A percentile compares a stretch with the other conserved stretches of the same genome.
Conservation (phyloP, 2,329 filamentous ascomycete species). For the Penicillium griseofulvum region DNA sequence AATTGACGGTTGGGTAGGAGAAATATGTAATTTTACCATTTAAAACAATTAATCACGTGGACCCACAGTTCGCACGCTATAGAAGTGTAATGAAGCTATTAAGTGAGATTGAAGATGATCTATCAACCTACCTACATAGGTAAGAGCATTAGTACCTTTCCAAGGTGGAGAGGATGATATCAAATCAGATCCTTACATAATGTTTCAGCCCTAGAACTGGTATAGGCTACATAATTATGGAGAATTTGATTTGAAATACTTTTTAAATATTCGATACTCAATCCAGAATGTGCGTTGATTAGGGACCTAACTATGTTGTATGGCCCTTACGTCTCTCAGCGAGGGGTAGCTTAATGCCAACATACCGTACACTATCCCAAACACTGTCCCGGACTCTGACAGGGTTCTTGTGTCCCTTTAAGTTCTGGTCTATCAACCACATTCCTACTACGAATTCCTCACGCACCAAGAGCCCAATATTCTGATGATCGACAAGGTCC, state of each 20-base stretch:
- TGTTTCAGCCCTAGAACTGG: too few relatives aligned
- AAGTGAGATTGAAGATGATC: not conserved
- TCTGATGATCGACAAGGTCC: conserved; percentile 45
- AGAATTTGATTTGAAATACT: not conserved
- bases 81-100: not conserved
- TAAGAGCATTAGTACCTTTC: too few relatives aligned
- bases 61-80: not conserved
- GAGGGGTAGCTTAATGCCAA: conserved; percentile 36
- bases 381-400: conserved; percentile 46
- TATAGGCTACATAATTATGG: too few relatives aligned
- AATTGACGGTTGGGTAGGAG: not conserved
- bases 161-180: too few relatives aligned
- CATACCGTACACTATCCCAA: conserved; percentile 46
- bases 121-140: too few relatives aligned
- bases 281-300: not conserved
- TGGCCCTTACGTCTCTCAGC: not conserved
- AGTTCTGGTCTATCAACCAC: conserved; percentile 51
- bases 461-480: conserved; percentile 38
- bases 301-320: not conserved
- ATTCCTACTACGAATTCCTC: conserved; percentile 52
- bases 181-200: too few relatives aligned
- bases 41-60: not conserved
- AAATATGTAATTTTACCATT: not conserved
- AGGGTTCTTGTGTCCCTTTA: conserved; percentile 49
- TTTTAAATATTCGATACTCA: not conserved